A percentile compares a stretch with the other conserved stretches of the same genome.
These are phyloP conservation scores for Barnettozyma populi DNA, from an alignment of 805 yeast species.

Conservation along the genomic window DNA sequence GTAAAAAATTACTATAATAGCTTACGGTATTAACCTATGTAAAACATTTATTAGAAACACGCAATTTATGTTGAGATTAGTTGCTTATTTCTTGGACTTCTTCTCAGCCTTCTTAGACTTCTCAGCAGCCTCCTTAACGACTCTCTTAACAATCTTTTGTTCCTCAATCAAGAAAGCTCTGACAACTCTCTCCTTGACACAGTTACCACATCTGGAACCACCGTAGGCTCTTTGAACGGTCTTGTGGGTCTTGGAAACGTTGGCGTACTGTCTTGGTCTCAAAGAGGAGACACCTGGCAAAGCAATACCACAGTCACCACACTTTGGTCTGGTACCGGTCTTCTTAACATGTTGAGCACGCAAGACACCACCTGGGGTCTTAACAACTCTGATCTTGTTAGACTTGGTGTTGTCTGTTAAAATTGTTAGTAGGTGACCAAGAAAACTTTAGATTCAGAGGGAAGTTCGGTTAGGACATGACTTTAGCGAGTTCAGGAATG, in stretches of 20 bases:
- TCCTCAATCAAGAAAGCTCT: slow-evolving; percentile 99
- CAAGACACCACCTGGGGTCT: slow-evolving; percentile 99
- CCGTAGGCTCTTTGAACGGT: slow-evolving; percentile 99
- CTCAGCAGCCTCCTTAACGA: slow-evolving; percentile 92
- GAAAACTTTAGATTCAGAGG: neutral
- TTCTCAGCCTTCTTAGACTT: slow-evolving; percentile 68
- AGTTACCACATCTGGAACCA: slow-evolving; percentile 97
- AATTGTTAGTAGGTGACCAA: slow-evolving; percentile 21
- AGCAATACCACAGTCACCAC: slow-evolving; percentile 78
- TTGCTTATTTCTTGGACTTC: slow-evolving; percentile 27
- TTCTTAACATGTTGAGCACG: slow-evolving; percentile 97
- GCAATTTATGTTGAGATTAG: neutral
- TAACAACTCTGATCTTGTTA: slow-evolving; percentile 98
- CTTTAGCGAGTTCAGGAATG: neutral
- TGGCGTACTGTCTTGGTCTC: slow-evolving; percentile 98
- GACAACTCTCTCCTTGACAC: slow-evolving; percentile 98
- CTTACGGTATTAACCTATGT: neutral
- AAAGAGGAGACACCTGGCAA: slow-evolving; percentile 87
- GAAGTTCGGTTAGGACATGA: neutral
- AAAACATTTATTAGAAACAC: slow-evolving; percentile 3
- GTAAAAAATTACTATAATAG: neutral
- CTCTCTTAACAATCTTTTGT: slow-evolving; percentile 99
- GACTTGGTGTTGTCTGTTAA: slow-evolving; percentile 96
- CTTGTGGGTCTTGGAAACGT: slow-evolving; percentile 92
- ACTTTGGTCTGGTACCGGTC: slow-evolving; percentile 73